Percentiles rank a stretch among this genome's conserved stretches.
These are phyloP conservation scores for Phytophthora kernoviae DNA, from an alignment of 352 stramenopile species.

Conservation along the genomic window DNA sequence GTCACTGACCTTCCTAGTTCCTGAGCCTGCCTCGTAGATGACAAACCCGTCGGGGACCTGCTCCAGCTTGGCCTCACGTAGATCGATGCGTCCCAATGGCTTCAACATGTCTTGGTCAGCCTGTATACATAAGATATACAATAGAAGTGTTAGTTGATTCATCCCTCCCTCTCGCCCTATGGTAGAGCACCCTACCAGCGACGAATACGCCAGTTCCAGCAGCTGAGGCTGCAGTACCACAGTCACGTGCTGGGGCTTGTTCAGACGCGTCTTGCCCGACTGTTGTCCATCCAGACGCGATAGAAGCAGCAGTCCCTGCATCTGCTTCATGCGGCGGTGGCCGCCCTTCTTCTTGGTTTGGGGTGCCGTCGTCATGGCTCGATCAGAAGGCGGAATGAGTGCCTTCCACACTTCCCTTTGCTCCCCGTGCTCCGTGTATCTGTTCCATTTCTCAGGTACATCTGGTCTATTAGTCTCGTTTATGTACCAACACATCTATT, in stretches of 20 bases:
- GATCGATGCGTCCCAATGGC: slow-evolving; percentile 61
- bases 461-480: background rate
- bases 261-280: slow-evolving; percentile 8
- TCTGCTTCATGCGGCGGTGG: slow-evolving; percentile 79
- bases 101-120: slow-evolving; percentile 77
- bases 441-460: background rate
- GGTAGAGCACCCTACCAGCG: slow-evolving; percentile 28
- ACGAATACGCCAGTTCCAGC: slow-evolving; percentile 70
- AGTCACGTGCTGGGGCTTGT: slow-evolving; percentile 55
- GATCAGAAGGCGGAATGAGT: background rate
- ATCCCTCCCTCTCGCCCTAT: background rate
- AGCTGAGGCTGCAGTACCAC: slow-evolving; percentile 74
- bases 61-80: slow-evolving; percentile 69
- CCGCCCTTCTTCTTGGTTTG: slow-evolving; percentile 44
- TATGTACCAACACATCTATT: too few species aligned
- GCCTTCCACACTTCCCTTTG: slow-evolving; percentile 2
- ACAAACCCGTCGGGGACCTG: slow-evolving; percentile 75
- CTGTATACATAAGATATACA: slow-evolving; percentile 6
- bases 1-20: slow-evolving; percentile 44
- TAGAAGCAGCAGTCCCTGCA: slow-evolving; percentile 75
- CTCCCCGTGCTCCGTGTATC: background rate
- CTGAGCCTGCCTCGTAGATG: slow-evolving; percentile 58
- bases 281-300: slow-evolving; percentile 41
- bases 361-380: slow-evolving; percentile 39
- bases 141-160: background rate